These are phyloP conservation scores for Tarenaya hassleriana DNA, from an alignment of 345 rosid species.

Conservation along the genomic window DNA sequence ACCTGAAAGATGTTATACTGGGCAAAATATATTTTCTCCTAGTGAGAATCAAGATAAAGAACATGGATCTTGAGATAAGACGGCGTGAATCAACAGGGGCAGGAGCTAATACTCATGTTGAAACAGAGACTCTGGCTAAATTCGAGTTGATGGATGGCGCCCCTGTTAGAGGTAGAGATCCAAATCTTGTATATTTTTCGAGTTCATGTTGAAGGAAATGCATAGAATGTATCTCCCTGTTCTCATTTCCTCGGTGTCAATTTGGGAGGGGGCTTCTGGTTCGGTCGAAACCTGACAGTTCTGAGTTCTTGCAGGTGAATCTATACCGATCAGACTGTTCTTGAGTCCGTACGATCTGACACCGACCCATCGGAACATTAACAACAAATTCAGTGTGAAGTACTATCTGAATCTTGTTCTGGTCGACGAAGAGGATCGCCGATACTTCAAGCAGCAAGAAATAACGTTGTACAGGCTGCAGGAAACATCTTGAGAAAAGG, in stretches of 20 bases:
- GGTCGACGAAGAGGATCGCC: slow-evolving; percentile 95
- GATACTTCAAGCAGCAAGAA: slow-evolving; percentile 97
- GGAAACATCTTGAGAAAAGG: slow-evolving; percentile 39
- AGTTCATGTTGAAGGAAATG: too few species aligned
- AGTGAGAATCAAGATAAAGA: slow-evolving; percentile 97
- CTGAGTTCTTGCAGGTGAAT: slow-evolving; percentile 71
- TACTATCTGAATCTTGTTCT: slow-evolving; percentile 93
- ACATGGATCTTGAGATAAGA: slow-evolving; percentile 98
- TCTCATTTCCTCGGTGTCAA: too few species aligned
- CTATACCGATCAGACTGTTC: slow-evolving; percentile 91
- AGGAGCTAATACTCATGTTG: slow-evolving; percentile 93
- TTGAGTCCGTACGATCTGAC: slow-evolving; percentile 95
- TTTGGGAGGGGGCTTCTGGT: too few species aligned
- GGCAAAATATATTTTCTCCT: slow-evolving; percentile 98
- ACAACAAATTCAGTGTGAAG: slow-evolving; percentile 98
- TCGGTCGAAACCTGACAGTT: too few species aligned
- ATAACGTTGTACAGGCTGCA: slow-evolving; percentile 79
- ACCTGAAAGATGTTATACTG: slow-evolving; percentile 89
- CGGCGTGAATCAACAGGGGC: slow-evolving; percentile 96
- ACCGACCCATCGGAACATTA: slow-evolving; percentile 90
- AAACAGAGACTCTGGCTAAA: slow-evolving; percentile 96
- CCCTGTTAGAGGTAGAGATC: slow-evolving; percentile 82
- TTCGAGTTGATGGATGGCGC: slow-evolving; percentile 99
- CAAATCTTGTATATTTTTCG: slow-evolving; percentile 2
- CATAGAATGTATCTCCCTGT: too few species aligned